phyloP scores from a whole-genome alignment of 208 protist genomes.

The Leishmania mexicana region DNA sequence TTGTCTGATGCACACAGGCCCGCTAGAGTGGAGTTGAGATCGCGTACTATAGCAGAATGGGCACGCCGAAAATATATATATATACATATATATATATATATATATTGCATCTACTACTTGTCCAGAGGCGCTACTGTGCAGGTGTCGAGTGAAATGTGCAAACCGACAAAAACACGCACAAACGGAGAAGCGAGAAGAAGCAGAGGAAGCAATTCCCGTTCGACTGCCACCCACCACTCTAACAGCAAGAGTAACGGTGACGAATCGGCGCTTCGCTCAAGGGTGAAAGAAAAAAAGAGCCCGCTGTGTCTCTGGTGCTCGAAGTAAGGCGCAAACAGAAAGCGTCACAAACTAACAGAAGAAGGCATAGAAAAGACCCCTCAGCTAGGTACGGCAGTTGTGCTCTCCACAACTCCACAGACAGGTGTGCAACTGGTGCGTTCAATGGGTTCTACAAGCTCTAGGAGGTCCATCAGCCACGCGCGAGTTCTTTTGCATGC shows the following conservation, averaged over 20 bases:
- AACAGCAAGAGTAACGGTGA: not conserved
- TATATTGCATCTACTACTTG: not conserved
- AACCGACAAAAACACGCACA: too few species aligned
- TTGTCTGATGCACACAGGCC: not conserved
- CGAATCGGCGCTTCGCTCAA: not conserved
- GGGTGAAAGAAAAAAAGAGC: not conserved
- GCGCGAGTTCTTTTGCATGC: not conserved
- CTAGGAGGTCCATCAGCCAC: not conserved
- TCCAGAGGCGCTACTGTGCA: not conserved
- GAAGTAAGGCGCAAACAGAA: not conserved
- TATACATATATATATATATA: not conserved
- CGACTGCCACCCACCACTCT: not conserved
- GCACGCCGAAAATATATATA: not conserved
- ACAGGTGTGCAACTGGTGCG: not conserved
- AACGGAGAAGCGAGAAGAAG: not conserved
- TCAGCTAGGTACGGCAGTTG: too few species aligned
- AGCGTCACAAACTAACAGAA: not conserved
- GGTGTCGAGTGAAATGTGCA: not conserved
- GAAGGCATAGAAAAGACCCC: not conserved
- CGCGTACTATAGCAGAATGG: not conserved
- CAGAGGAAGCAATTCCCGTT: not conserved
- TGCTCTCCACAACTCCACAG: not conserved
- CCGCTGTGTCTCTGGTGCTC: not conserved
- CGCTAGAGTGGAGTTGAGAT: not conserved
- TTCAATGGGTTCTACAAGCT: not conserved